These are phyloP conservation scores for Phyllosticta paracitricarpa DNA, from an alignment of 2,329 filamentous ascomycete species.

Conservation along the genomic window DNA sequence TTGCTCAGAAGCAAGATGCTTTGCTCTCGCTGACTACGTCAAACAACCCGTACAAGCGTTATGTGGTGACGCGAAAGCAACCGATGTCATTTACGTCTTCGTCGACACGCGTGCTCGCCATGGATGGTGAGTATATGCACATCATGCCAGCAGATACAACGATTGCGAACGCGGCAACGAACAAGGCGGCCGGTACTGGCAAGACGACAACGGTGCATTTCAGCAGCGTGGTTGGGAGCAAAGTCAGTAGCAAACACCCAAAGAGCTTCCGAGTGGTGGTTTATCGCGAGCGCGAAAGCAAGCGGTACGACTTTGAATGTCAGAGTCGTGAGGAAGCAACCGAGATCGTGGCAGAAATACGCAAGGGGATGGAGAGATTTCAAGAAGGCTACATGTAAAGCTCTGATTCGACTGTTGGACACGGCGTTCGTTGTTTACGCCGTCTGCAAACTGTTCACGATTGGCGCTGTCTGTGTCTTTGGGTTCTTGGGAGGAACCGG, in stretches of 20 bases:
- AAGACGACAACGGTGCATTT: slow-evolving; percentile 78
- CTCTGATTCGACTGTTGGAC: background rate
- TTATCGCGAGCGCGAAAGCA: slow-evolving; percentile 65
- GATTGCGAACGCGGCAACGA: slow-evolving; percentile 28
- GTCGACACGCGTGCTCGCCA: slow-evolving; percentile 65
- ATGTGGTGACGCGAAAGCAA: slow-evolving; percentile 72
- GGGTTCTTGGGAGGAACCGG: background rate
- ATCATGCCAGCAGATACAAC: slow-evolving; percentile 54
- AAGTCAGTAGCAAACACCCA: slow-evolving; percentile 69
- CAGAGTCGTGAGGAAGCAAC: slow-evolving; percentile 59
- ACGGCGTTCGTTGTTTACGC: background rate
- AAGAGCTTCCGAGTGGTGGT: slow-evolving; percentile 72
- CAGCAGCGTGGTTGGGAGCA: slow-evolving; percentile 71
- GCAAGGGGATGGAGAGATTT: slow-evolving; percentile 9
- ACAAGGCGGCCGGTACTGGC: slow-evolving; percentile 47
- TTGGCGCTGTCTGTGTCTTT: background rate
- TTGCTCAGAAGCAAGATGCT: slow-evolving; percentile 51
- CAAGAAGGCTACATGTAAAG: slow-evolving; percentile 7
- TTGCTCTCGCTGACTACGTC: slow-evolving; percentile 32
- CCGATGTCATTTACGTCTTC: slow-evolving; percentile 69
- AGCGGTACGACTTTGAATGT: slow-evolving; percentile 80
- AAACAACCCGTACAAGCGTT: slow-evolving; percentile 53
- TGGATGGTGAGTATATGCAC: slow-evolving; percentile 80
- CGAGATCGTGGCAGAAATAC: slow-evolving; percentile 68
- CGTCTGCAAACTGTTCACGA: background rate